These are phyloP conservation scores for Aspergillus sp. DNA, from an alignment of 2,329 filamentous ascomycete species.

Conservation along the genomic window DNA sequence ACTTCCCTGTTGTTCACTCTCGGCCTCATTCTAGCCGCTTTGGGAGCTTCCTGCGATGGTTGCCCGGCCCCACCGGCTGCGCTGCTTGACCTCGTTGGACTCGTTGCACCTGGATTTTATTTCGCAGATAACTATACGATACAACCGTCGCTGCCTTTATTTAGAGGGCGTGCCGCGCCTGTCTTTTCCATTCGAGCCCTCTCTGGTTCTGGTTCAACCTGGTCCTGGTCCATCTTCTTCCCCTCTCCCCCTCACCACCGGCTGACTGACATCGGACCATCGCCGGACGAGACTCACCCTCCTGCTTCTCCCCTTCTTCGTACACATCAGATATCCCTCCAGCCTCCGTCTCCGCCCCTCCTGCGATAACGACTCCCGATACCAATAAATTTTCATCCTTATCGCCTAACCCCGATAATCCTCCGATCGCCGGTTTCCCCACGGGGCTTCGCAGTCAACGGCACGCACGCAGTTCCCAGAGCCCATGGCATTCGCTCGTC, in stretches of 20 bases:
- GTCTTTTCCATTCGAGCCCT: background rate
- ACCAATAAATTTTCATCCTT: background rate
- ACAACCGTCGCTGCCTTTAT: background rate
- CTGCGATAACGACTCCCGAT: background rate
- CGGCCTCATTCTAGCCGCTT: background rate
- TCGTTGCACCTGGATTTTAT: background rate
- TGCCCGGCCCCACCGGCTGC: slow-evolving; percentile 3
- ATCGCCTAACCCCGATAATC: background rate
- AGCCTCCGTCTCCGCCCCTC: background rate
- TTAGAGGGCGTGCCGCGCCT: background rate
- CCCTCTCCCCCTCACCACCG: slow-evolving; percentile 1
- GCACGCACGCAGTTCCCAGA: background rate
- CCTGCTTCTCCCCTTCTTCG: background rate
- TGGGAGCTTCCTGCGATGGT: background rate
- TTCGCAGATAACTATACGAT: background rate
- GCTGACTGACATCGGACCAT: slow-evolving; percentile 3
- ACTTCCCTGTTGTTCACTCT: background rate
- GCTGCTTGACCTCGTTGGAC: background rate
- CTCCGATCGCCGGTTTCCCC: slow-evolving; percentile 6
- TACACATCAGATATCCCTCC: background rate
- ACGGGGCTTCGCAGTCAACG: slow-evolving; percentile 10
- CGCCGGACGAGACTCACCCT: background rate
- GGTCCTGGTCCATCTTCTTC: background rate
- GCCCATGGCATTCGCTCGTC: slow-evolving; percentile 7
- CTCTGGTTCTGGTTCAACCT: background rate